Evolutionary conservation across 1,139 yeast genomes (phyloP), one percentile per base, ranked within the genome.

Genomic region (Insectozyma bohioensis): DNA sequence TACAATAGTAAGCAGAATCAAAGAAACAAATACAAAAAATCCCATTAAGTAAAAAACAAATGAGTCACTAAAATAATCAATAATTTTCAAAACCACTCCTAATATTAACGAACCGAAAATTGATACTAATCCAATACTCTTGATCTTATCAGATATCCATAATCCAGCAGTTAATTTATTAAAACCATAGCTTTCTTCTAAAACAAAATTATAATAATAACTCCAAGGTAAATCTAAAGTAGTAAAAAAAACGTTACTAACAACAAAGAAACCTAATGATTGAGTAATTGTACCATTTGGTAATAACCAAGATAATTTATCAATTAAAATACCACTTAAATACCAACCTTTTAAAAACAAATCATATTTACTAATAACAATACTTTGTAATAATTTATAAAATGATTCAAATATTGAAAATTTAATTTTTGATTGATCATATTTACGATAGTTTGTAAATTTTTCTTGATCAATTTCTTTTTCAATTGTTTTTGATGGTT

Each of bases 181-280:
- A 67, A 92, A 92, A 0, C 98, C 98, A 51, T 72, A 90, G 58
- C 79, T 80, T 56, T 90, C 96, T 61, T 92, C 98, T 48, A 92
- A 70, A 10, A 88, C 92, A 64, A 92, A 92, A 48, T 84, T 83
- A 36, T 75, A 66, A 60, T 88, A 90, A 56, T 85, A 80, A 9
- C 80, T 69, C 24, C 78, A 54, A 2, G 98, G 98, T 40, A 84
- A 56, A 6, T 78, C 67, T 28, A 77, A 40, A 7, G 84, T 31
- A 6, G 79, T 66, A 9, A 80, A 64, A 26, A 78, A 36, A 19
- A 76, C 40, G 28, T 72, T 68, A 45, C 73, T 56, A 19, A 53
- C 42, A 25, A 58, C 52, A 47, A 80, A 61, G 60, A 85, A 85
- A 35, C 77, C 65, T 37, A 85, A 61, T 16, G 94, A 80, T 44